Evolutionary conservation across 495 filamentous ascomycete species (phyloP), one percentile per base, ranked within the genome.

Genomic region (Trichocladium antarcticum): DNA sequence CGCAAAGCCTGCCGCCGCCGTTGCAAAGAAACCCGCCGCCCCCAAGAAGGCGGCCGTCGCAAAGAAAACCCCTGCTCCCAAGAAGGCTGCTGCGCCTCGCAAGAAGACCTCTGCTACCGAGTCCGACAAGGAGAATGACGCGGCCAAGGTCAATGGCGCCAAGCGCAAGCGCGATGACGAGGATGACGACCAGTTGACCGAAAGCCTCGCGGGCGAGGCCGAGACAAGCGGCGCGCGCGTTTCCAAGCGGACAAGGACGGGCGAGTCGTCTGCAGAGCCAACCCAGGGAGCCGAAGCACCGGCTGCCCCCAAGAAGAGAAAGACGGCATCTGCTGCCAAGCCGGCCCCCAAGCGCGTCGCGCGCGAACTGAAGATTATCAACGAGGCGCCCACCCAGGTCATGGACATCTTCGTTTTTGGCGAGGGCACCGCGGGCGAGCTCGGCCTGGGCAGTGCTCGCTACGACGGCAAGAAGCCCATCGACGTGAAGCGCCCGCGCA

Each of bases 361-460:
- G 16, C 48, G 53, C 27, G 48, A 39, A 20, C 44, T 56, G 19
- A 61, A 60, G 54, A 39, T 37, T 9, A 59, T 75, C 57, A 75
- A 78, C 53, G 51, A 57, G 5, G 52, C 61, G 1, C 74, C 74
- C 1, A 67, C 61, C 21, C 51, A 62, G 46, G 56, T 59, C 31
- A 63, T 75, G 53, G 69, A 75, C 49, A 55, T 79, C 24, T 77
- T 74, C 42, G 74, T 77, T 46, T 77, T 79, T 47, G 75, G 75
- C 41, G 73, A 77, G 59, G 74, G 74, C 42, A 64, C 59, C 46
- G 68, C 69, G 11, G 75, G 74, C 47, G 75, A 79, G 57, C 73
- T 79, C 29, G 75, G 75, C 34, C 69, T 79, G 9, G 72, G 72
- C 35, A 66, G 58, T 42, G 52, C 57, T 37, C 62, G 59, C 46